phyloP scores from a whole-genome alignment of 768 basidiomycete species.

The Zangia roseola region DNA sequence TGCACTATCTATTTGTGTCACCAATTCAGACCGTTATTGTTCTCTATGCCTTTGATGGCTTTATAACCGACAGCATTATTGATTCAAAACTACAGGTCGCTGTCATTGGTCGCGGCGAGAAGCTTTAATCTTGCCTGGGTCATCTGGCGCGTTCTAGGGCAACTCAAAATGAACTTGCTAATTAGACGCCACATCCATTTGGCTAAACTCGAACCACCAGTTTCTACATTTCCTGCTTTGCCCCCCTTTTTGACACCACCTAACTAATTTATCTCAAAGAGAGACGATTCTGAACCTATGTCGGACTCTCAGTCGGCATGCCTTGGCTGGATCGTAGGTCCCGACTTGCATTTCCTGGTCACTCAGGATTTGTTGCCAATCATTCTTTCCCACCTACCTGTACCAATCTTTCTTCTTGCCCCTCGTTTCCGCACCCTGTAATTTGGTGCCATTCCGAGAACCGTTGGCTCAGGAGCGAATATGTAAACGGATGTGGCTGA shows the following conservation, averaged over 20 bases:
- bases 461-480: no score
- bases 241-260: background rate
- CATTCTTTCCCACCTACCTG: background rate
- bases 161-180: background rate
- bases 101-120: slow-evolving; percentile 57
- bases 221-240: background rate
- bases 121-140: slow-evolving; percentile 25
- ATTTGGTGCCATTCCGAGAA: no score
- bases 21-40: background rate
- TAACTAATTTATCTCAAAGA: slow-evolving; percentile 15
- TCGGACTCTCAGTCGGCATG: background rate
- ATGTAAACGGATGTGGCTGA: no score
- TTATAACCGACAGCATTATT: slow-evolving; percentile 6
- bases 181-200: slow-evolving; percentile 9
- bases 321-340: background rate
- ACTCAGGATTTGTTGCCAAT: background rate
- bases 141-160: background rate
- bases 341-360: background rate
- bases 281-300: background rate
- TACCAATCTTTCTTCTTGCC: background rate
- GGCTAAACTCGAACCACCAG: slow-evolving; percentile 1
- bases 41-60: slow-evolving; percentile 2
- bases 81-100: slow-evolving; percentile 41
- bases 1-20: background rate
- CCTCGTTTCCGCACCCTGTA: no score